A percentile compares a stretch with the other conserved stretches of the same genome.
Evolutionary conservation across 441 rosid genomes (phyloP).

Genomic region (Populus hybrid): DNA sequence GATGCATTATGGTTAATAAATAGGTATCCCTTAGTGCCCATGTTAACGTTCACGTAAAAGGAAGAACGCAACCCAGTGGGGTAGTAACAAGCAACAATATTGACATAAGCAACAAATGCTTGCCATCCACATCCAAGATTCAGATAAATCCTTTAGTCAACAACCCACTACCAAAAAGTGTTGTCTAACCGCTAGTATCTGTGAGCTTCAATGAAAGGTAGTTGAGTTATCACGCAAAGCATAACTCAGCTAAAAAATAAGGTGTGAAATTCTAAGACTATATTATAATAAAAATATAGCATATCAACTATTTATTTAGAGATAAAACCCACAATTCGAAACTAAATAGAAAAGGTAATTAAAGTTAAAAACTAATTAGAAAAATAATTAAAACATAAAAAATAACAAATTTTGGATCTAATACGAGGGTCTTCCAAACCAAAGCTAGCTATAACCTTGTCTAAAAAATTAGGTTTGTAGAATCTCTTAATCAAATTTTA

Average conservation of each 20-base stretch:
- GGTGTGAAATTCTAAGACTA: background rate
- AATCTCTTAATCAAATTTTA: too few relatives aligned
- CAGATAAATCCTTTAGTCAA: too few relatives aligned
- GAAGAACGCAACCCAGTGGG: conserved; percentile 44
- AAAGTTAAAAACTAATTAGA: too few relatives aligned
- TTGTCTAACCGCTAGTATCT: background rate
- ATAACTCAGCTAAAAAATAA: background rate
- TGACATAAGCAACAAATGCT: conserved; percentile 46
- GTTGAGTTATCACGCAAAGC: background rate
- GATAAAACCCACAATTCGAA: too few relatives aligned
- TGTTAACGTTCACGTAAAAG: conserved; percentile 27
- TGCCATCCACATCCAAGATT: conserved; percentile 57
- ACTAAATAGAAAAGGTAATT: too few relatives aligned
- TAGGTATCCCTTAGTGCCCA: conserved; percentile 39
- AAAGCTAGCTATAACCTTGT: too few relatives aligned
- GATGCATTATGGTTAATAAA: background rate
- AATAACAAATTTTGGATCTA: too few relatives aligned
- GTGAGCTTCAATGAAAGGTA: background rate
- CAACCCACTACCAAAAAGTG: background rate
- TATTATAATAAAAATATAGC: too few relatives aligned
- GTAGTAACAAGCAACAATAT: conserved; percentile 51
- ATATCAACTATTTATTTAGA: too few relatives aligned
- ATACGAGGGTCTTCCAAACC: too few relatives aligned
- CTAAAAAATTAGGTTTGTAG: too few relatives aligned
- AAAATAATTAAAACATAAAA: too few relatives aligned